Percentiles rank a stretch among this genome's conserved stretches.
phyloP scores from a whole-genome alignment of 148 eudicot genomes.

The Vaccinium vitisidaea region DNA sequence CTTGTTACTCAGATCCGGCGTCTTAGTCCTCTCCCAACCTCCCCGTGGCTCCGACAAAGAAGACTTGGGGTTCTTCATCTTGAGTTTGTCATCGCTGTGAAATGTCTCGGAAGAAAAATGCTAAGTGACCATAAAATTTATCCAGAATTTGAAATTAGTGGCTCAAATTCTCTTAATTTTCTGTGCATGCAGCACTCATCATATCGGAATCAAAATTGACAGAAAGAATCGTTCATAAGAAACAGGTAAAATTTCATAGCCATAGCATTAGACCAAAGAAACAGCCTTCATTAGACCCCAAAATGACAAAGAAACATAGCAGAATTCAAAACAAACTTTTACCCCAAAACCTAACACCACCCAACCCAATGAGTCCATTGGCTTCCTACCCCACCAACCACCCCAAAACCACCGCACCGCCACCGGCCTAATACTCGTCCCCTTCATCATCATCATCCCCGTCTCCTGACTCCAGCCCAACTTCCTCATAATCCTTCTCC shows the following conservation, averaged over 20 bases:
- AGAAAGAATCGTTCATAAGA: not conserved
- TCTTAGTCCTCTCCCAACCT: too few relatives aligned
- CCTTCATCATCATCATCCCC: slow-evolving; percentile 45
- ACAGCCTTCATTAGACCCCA: not conserved
- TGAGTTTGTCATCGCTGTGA: too few relatives aligned
- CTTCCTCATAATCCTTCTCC: slow-evolving; percentile 56
- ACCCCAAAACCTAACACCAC: not conserved
- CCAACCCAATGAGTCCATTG: slow-evolving; percentile 16
- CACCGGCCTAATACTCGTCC: slow-evolving; percentile 22
- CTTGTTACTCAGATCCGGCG: too few relatives aligned
- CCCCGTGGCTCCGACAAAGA: too few relatives aligned
- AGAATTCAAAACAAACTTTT: not conserved
- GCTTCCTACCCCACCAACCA: not conserved
- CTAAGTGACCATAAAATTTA: too few relatives aligned
- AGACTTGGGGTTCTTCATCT: too few relatives aligned
- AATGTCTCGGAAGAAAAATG: too few relatives aligned
- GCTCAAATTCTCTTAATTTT: too few relatives aligned
- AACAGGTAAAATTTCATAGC: too few relatives aligned
- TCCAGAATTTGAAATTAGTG: too few relatives aligned
- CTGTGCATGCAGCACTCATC: too few relatives aligned
- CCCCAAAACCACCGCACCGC: not conserved
- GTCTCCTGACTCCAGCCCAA: slow-evolving; percentile 48
- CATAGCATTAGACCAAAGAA: not conserved
- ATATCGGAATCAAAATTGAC: not conserved
- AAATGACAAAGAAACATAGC: not conserved